Percentiles rank a stretch among this genome's conserved stretches.
Conservation (phyloP, 2,329 filamentous ascomycete genomes). For the Niveomyces coronatus region DNA sequence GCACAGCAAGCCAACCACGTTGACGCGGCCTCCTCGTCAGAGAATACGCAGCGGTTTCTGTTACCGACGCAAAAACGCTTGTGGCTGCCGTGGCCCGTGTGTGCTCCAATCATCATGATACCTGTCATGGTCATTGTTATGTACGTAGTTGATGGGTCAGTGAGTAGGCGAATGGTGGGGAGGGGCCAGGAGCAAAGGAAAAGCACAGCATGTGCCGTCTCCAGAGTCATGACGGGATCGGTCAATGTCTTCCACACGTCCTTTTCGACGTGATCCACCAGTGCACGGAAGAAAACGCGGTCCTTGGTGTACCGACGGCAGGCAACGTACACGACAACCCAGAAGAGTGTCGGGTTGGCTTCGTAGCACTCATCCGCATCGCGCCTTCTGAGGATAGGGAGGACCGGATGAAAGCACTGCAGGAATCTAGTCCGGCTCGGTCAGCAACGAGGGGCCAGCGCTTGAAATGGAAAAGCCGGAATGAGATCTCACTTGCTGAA, state of each 20-base stretch:
- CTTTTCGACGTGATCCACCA: constrained; percentile 35
- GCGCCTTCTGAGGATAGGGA: constrained; percentile 38
- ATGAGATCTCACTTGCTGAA: constrained; percentile 38
- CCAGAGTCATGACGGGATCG: constrained; percentile 32
- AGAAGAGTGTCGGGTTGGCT: constrained; percentile 39
- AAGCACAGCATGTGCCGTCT: constrained; percentile 41
- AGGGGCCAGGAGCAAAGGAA: constrained; percentile 42
- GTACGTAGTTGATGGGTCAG: constrained; percentile 39
- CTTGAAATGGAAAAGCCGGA: too few species aligned
- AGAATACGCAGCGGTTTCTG: constrained; percentile 31
- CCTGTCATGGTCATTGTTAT: constrained; percentile 37
- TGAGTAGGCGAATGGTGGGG: constrained; percentile 39
- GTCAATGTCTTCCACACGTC: constrained; percentile 36
- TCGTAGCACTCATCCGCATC: constrained; percentile 43
- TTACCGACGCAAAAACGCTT: constrained; percentile 36
- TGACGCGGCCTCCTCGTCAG: constrained; percentile 40
- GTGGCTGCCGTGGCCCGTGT: constrained; percentile 41
- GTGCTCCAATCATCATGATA: constrained; percentile 38
- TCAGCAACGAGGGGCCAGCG: too few species aligned
- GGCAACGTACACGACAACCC: constrained; percentile 41
- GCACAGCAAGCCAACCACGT: constrained; percentile 46
- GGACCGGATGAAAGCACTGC: constrained; percentile 40
- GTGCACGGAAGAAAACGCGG: constrained; percentile 29
- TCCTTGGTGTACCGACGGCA: constrained; percentile 39
- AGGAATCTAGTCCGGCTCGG: constrained; percentile 32